Evolutionary conservation across 1,139 yeast species (phyloP).

Genomic region (Pichia sp.): DNA sequence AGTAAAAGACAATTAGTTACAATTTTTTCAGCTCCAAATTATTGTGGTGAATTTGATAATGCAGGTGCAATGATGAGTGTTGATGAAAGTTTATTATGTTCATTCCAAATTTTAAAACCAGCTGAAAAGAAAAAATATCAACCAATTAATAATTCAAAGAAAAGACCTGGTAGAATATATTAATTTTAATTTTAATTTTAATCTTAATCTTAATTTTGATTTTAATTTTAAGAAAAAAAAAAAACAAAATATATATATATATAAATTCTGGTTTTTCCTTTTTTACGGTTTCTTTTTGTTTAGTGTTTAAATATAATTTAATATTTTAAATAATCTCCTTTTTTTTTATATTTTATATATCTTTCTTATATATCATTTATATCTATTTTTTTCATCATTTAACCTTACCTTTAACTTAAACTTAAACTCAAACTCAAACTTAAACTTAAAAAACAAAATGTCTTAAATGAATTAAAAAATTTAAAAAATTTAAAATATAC

Average conservation of each 20-base stretch:
- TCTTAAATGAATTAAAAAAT: too few relatives aligned
- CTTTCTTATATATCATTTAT: neutral
- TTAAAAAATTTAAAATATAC: conserved; percentile 51
- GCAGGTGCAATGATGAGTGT: conserved; percentile 99
- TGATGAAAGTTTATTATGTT: conserved; percentile 90
- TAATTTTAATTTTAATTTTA: neutral
- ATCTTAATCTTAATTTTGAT: neutral
- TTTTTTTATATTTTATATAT: neutral
- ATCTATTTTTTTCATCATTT: too few relatives aligned
- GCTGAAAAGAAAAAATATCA: conserved; percentile 86
- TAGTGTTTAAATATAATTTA: too few relatives aligned
- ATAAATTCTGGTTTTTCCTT: neutral
- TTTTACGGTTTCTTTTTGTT: neutral
- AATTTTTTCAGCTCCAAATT: conserved; percentile 91
- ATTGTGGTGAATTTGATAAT: conserved; percentile 97
- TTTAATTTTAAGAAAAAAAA: too few relatives aligned
- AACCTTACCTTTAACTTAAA: too few relatives aligned
- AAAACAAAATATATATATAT: neutral
- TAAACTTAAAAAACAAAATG: too few relatives aligned
- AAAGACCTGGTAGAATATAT: conserved; percentile 48
- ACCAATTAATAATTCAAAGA: conserved; percentile 29
- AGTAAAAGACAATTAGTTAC: conserved; percentile 94
- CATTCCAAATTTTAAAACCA: conserved; percentile 96
- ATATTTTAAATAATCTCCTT: neutral
- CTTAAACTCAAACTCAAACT: too few relatives aligned